Evolutionary conservation across 2,329 filamentous ascomycete genomes (phyloP).

Genomic region (Westerdykella aurantiaca): DNA sequence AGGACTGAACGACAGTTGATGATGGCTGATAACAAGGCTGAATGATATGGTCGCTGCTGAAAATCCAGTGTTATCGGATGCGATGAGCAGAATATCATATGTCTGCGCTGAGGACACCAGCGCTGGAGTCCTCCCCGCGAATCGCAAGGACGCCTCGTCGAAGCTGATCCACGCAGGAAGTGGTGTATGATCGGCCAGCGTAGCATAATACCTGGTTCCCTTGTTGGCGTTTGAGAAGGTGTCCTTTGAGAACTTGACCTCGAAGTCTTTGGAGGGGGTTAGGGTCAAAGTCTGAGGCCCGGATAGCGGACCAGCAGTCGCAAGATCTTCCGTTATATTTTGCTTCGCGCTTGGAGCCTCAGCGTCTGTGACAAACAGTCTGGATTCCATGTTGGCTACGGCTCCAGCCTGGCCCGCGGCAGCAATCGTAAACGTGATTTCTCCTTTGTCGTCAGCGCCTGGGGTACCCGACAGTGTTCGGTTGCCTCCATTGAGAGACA

Average conservation of each 20-base stretch:
- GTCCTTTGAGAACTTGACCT: slow-evolving; percentile 39
- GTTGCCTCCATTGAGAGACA: slow-evolving; percentile 60
- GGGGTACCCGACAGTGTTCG: slow-evolving; percentile 69
- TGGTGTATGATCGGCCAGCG: slow-evolving; percentile 70
- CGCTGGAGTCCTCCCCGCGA: slow-evolving; percentile 65
- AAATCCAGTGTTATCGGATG: slow-evolving; percentile 75
- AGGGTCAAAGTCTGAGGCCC: slow-evolving; percentile 53
- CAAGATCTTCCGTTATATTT: slow-evolving; percentile 55
- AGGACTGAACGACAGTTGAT: slow-evolving; percentile 61
- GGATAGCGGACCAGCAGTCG: slow-evolving; percentile 52
- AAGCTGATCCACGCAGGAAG: slow-evolving; percentile 83
- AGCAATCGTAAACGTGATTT: slow-evolving; percentile 58
- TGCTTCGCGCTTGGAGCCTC: slow-evolving; percentile 50
- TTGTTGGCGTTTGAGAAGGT: slow-evolving; percentile 58
- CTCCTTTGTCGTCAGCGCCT: slow-evolving; percentile 50
- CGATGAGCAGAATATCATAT: slow-evolving; percentile 67
- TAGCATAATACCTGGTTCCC: slow-evolving; percentile 67
- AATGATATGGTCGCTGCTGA: slow-evolving; percentile 61
- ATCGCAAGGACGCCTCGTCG: slow-evolving; percentile 56
- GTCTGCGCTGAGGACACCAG: slow-evolving; percentile 63
- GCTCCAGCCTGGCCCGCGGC: slow-evolving; percentile 65
- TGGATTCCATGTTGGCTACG: slow-evolving; percentile 56
- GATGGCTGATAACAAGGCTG: slow-evolving; percentile 64
- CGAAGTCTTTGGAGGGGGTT: slow-evolving; percentile 31
- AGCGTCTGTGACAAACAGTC: slow-evolving; percentile 62